Percentiles rank a stretch among this genome's conserved stretches.
Conservation (phyloP, 2,329 filamentous ascomycete species). For the Cucurbitaria berberidis region DNA sequence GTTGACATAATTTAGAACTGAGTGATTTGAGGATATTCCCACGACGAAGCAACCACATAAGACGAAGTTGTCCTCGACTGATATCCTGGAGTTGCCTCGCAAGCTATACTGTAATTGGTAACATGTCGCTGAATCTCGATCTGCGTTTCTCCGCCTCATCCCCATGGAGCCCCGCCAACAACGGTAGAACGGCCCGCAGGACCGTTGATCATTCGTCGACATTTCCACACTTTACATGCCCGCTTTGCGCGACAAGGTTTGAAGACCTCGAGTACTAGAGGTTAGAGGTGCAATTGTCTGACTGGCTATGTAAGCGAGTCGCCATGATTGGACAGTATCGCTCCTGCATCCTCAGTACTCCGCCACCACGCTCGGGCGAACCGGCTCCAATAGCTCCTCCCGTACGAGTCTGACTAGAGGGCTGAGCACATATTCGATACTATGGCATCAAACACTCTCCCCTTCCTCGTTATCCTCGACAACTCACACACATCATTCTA, state of each 20-base stretch:
- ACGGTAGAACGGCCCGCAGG: not conserved
- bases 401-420: slow-evolving; percentile 23
- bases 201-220: not conserved
- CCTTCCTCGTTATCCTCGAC: not conserved
- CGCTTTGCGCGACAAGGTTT: not conserved
- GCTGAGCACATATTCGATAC: slow-evolving; percentile 25
- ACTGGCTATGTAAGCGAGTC: slow-evolving; percentile 9
- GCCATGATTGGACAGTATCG: slow-evolving; percentile 9
- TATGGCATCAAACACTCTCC: slow-evolving; percentile 27
- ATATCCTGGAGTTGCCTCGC: not conserved
- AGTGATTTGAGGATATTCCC: not conserved
- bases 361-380: slow-evolving; percentile 29
- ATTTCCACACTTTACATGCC: not conserved
- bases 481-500: not conserved
- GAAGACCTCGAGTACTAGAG: not conserved
- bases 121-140: not conserved
- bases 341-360: slow-evolving; percentile 22
- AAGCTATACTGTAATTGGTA: slow-evolving; percentile 21
- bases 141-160: not conserved
- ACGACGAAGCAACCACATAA: not conserved
- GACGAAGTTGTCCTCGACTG: not conserved
- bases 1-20: not conserved
- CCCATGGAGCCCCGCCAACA: not conserved
- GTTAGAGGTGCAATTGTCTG: not conserved
- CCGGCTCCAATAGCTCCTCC: slow-evolving; percentile 28